A percentile compares a stretch with the other conserved stretches of the same genome.
These are phyloP conservation scores for Triticum aestivum DNA, from an alignment of 176 grass and related monocot genomes.

Conservation along the genomic window DNA sequence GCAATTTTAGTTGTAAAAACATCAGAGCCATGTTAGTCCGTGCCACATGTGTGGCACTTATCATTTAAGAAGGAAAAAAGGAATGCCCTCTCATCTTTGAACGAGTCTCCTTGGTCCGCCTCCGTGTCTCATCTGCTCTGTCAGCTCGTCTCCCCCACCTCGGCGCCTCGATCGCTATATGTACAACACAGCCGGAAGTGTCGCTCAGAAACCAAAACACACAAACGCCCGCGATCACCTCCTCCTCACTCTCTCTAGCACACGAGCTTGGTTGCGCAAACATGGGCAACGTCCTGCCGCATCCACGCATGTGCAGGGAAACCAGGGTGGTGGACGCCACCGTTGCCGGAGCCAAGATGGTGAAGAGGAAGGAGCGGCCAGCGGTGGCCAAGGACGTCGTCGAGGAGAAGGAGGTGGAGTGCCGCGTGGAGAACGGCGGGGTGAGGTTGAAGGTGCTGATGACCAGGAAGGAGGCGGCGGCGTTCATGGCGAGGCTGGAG, in stretches of 20 bases:
- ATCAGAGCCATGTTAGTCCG: too few species aligned
- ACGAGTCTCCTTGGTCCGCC: not conserved
- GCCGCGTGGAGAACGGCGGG: not conserved
- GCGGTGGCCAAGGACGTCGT: not conserved
- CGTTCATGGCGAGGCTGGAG: slow-evolving; percentile 14
- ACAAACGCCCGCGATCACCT: not conserved
- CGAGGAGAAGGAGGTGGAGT: not conserved
- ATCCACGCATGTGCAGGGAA: slow-evolving; percentile 17
- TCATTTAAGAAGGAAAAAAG: too few species aligned
- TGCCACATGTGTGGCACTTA: too few species aligned
- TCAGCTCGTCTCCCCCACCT: not conserved
- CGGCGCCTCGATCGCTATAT: not conserved
- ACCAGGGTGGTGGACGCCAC: not conserved
- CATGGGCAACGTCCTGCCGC: slow-evolving; percentile 42
- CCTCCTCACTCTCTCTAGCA: too few species aligned
- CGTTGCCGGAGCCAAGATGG: not conserved
- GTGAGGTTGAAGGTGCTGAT: slow-evolving; percentile 52
- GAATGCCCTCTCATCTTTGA: not conserved
- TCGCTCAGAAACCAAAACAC: too few species aligned
- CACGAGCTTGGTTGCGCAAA: too few species aligned
- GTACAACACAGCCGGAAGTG: too few species aligned
- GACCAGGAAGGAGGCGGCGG: slow-evolving; percentile 39
- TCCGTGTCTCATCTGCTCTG: not conserved
- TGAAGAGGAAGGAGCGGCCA: not conserved
- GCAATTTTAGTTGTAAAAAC: too few species aligned